Evolutionary conservation across 2,329 filamentous ascomycete species (phyloP).

Genomic region (Penicillium occitanis): DNA sequence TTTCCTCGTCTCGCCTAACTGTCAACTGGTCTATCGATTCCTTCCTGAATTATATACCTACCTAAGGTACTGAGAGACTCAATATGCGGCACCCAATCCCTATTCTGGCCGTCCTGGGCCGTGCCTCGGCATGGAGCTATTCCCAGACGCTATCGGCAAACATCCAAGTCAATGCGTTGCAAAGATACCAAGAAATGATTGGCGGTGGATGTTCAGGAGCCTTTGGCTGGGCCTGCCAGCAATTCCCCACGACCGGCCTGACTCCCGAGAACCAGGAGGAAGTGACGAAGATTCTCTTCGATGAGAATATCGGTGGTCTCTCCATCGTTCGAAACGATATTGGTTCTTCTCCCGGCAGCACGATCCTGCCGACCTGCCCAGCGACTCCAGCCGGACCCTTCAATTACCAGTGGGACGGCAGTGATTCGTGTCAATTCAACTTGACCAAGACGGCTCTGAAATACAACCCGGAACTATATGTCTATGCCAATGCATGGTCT

Average conservation of each 20-base stretch:
- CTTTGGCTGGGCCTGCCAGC: not conserved
- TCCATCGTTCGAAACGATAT: slow-evolving; percentile 20
- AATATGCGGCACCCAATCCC: not conserved
- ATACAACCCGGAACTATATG: slow-evolving; percentile 6
- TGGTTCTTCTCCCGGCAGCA: slow-evolving; percentile 15
- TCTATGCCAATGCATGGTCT: slow-evolving; percentile 46
- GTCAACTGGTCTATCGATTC: not conserved
- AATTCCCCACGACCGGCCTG: not conserved
- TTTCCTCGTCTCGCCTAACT: not conserved
- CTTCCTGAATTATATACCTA: not conserved
- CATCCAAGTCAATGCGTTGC: not conserved
- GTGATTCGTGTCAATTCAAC: slow-evolving; percentile 16
- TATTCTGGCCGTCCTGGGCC: not conserved
- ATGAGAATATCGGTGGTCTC: slow-evolving; percentile 17
- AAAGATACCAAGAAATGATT: not conserved
- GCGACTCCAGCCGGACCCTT: slow-evolving; percentile 9
- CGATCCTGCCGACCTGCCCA: slow-evolving; percentile 19
- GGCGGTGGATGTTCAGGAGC: not conserved
- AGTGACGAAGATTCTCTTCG: not conserved
- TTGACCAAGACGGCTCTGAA: slow-evolving; percentile 19
- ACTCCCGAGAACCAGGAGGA: not conserved
- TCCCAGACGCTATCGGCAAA: not conserved
- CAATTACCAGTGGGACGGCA: slow-evolving; percentile 18
- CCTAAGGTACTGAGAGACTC: not conserved
- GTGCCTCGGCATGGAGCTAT: not conserved